Evolutionary conservation across 176 grass and related monocot genomes (phyloP).

Genomic region (Melocanna baccifera): DNA sequence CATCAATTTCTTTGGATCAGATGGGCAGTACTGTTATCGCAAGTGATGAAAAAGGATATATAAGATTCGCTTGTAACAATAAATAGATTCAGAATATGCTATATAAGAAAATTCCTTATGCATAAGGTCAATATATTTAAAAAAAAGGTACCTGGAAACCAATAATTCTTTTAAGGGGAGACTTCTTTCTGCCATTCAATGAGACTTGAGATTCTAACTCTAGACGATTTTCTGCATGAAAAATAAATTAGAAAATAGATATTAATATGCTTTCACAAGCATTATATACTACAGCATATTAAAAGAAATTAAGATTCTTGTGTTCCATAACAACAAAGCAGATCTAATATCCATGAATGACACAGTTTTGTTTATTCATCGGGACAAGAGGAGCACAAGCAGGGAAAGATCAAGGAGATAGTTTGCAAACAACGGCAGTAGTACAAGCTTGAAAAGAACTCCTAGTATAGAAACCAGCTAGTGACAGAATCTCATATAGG

Average conservation of each 20-base stretch:
- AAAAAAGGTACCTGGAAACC: conserved; percentile 71
- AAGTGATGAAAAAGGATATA: conserved; percentile 1
- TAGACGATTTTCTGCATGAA: conserved; percentile 61
- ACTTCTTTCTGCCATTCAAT: conserved; percentile 80
- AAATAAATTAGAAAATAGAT: conserved; percentile 17
- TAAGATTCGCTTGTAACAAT: conserved; percentile 19
- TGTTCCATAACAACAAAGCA: not conserved
- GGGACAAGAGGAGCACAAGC: not conserved
- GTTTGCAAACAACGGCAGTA: not conserved
- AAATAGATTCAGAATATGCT: conserved; percentile 4
- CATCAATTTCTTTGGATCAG: conserved; percentile 76
- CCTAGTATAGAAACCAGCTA: not conserved
- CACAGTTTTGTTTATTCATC: not conserved
- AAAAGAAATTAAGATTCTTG: conserved; percentile 1
- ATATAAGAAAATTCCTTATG: not conserved
- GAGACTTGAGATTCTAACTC: conserved; percentile 65
- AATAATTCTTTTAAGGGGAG: conserved; percentile 81
- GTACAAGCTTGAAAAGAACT: too few relatives aligned
- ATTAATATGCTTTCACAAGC: not conserved
- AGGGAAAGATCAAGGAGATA: not conserved
- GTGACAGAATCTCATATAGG: not conserved
- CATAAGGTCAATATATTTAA: not conserved
- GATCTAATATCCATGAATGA: not conserved
- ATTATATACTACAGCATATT: not conserved
- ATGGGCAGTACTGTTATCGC: conserved; percentile 75